Base-by-base conservation (phyloP, 257 asterid genomes). In the Solanum virginianum region DNA sequence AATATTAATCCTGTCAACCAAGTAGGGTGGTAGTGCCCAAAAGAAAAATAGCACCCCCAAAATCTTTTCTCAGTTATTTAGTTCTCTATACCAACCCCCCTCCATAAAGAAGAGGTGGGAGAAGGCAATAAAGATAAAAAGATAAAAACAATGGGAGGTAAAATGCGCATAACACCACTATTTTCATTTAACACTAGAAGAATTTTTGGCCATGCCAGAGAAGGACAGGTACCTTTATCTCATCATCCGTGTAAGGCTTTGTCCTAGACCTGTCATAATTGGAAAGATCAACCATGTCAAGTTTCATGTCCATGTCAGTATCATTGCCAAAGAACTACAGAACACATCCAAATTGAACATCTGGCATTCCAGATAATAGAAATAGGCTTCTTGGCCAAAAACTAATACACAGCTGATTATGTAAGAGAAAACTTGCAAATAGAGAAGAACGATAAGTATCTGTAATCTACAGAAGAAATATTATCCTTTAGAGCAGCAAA, bases 241-340 rank as follows among this genome's bases (percentile, higher is more conserved):
- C 98, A 15, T 90, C 91, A 83, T 94, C 98, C 3, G 98, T 89
- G 89, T 94, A 96, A 10, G 97, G 98, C 18, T 89, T 89, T 81
- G 88, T 88, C 92, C 98, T 93, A 86, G 85, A 70, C 80, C 80
- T 70, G 80, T 70, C 80, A 70, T 41, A 70, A 41, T 41, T 5
- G 84, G 66, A 86, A 82, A 47, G 71, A 86, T 57, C 81, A 54
- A 87, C 79, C 65, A 43, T 81, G 86, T 88, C 87, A 90, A 88
- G 53, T 70, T 39, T 77, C 72, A 24, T 83, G 80, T 85, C 83
- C 29, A 26, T 26, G 71, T 80, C 83, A 77, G 43, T 53, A 79
- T 79, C 83, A 79, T 53, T 29, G 15, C 29, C 66, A 29, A 79
- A 79, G 66, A 45, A 45, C 13, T 74, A 6, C 11, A 65, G 20